phyloP scores from a whole-genome alignment of 768 basidiomycete species.

The Trametes gibbosa region DNA sequence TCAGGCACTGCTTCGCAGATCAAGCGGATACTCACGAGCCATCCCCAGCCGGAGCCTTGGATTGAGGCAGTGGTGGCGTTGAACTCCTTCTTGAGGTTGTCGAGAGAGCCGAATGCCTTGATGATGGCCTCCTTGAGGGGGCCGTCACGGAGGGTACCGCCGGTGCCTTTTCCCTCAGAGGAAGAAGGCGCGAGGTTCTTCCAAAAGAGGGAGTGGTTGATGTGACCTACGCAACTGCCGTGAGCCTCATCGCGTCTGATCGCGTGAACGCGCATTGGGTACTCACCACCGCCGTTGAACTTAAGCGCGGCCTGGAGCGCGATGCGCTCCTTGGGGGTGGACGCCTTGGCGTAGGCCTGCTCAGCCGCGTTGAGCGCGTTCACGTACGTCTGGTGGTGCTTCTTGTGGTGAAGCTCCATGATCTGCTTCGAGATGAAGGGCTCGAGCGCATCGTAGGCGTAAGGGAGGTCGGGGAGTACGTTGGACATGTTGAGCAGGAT shows the following conservation, averaged over 20 bases:
- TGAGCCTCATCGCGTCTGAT: neutral
- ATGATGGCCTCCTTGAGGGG: constrained; percentile 71
- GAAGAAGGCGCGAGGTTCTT: constrained; percentile 84
- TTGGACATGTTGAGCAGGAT: constrained; percentile 4
- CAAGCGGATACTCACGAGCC: constrained; percentile 65
- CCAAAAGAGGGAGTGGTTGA: constrained; percentile 98
- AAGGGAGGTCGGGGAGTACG: constrained; percentile 9
- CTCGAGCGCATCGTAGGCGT: constrained; percentile 73
- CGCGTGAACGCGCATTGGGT: neutral
- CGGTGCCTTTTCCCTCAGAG: constrained; percentile 45
- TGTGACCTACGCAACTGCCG: constrained; percentile 58
- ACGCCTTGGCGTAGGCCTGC: constrained; percentile 66
- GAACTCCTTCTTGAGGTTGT: constrained; percentile 74
- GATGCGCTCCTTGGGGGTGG: constrained; percentile 73
- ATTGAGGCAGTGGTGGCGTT: constrained; percentile 83
- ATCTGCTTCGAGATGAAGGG: constrained; percentile 90
- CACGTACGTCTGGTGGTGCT: constrained; percentile 93
- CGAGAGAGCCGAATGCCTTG: constrained; percentile 69
- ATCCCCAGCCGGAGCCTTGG: constrained; percentile 96
- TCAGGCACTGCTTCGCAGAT: neutral
- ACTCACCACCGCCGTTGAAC: constrained; percentile 92
- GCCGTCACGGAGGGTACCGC: constrained; percentile 63
- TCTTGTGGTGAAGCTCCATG: constrained; percentile 90
- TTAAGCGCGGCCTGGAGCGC: constrained; percentile 88
- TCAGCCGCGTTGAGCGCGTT: constrained; percentile 93